Base-by-base conservation (phyloP, 371 early-diverging fungal species). In the Mortierella sp. region DNA sequence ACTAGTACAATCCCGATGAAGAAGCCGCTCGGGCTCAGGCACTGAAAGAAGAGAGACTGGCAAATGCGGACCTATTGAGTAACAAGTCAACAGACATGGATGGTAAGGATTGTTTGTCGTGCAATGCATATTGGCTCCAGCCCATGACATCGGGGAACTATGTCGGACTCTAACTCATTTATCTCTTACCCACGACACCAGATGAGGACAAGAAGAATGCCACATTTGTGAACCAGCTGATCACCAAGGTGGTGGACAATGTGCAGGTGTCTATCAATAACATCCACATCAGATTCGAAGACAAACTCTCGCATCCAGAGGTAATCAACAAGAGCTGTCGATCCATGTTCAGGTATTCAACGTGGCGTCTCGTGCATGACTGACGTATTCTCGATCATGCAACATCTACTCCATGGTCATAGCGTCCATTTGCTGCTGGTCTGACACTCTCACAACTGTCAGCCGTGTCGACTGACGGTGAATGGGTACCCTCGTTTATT, bases 221-320 rank as follows among this genome's bases (percentile, higher is more conserved):
- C n/a, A 91, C 91, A 7, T 94, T 94, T 73, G 79, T 88, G 34
- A 91, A 85, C 39, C 95, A 94, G 69, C 85, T 98, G 13, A 83
- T 94, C 31, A 93, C 96, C 3, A 94, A 95, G 74, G 93, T 99
- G 25, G 88, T 98, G 10, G 97, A 99, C 70, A 99, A 99, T 67
- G 76, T 99, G 40, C 98, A 99, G 65, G 87, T 99, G 14, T 91
- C 94, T 6, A 94, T 99, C 58, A 90, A 92, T 47, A 95, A 96
- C 79, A 98, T 99, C 52, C 98, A 98, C 78, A 83, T 99, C 50
- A 86, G 97, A 31, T 99, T 95, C 71, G 98, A 96, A 69, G 99
- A 99, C 80, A 81, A 85, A 54, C 67, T 90, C 48, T 92, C 92
- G 34, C 86, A 89, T 61, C 90, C 91, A 5, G 83, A 81, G 46